Evolutionary conservation across 2,329 filamentous ascomycete genomes (phyloP).

Genomic region (Chaetomium globosum): DNA sequence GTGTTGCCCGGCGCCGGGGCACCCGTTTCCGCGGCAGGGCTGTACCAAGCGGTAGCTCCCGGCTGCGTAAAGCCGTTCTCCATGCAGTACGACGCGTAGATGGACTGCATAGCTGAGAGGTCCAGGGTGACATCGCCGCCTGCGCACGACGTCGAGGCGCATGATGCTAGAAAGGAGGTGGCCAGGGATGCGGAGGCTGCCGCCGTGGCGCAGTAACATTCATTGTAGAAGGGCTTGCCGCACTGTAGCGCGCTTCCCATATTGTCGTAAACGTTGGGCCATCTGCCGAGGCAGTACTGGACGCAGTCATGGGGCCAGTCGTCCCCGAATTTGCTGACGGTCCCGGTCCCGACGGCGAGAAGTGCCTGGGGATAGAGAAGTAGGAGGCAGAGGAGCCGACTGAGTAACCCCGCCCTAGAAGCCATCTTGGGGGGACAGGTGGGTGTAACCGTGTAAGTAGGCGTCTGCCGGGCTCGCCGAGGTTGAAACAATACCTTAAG

Average conservation of each 20-base stretch:
- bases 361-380: too few species aligned
- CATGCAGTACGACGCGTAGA: neutral
- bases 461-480: neutral
- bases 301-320: neutral
- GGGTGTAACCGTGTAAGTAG: neutral
- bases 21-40: neutral
- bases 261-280: neutral
- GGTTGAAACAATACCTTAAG: neutral
- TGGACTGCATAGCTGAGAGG: neutral
- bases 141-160: neutral
- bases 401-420: neutral
- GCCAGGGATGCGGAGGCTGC: neutral
- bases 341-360: neutral
- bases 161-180: neutral
- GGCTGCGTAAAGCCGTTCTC: neutral
- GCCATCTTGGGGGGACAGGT: neutral
- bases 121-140: neutral
- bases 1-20: neutral
- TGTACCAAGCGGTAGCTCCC: neutral
- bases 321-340: neutral
- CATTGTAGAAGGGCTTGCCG: neutral
- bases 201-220: neutral
- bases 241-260: neutral
- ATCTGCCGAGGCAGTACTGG: neutral
- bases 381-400: too few species aligned